Evolutionary conservation across 2,329 filamentous ascomycete species (phyloP), one percentile per base, ranked within the genome.

Genomic region (Colletotrichum musicola): DNA sequence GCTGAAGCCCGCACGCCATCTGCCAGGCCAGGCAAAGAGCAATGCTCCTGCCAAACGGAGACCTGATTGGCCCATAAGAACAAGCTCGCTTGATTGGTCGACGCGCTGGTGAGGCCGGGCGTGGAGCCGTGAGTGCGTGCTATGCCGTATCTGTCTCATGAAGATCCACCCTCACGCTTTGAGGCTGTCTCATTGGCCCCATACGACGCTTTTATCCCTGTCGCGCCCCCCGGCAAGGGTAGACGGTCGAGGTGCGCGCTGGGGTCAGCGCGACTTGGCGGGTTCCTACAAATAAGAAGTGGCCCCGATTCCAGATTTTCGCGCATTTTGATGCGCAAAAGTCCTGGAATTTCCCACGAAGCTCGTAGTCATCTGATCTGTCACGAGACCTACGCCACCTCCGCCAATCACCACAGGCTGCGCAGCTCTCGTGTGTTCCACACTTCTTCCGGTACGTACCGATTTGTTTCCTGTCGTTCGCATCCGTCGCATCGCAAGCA

Each of bases 251-350:
- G 53, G 47, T 38, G 46, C 38, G 65, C 58, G 59, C 63, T 47
- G 50, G 64, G 67, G 57, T 54, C 53, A 68, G 46, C 67, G 57
- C 67, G 53, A 69, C 63, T 63, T 68, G 67, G 59, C 64, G 51
- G 76, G 77, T 75, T 79, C 75, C 76, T 81, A 82, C 80, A 81
- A 81, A 81, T 81, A 81, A 79, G 76, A 80, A 77, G 77, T 75
- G 74, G 77, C 78, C 79, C 79, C 79, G 75, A 78, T 76, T 74
- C 76, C 75, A 75, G 73, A 77, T 76, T 75, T 77, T 79, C 76
- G 78, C 76, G 78, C 53, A 47, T 71, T 64, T 66, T 68, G 38
- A 63, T 68, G 57, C 64, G 47, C 38, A 58, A 69, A 69, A 69
- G 67, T 69, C 67, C 67, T 69, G 60, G 61, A 60, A 47, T 60